A percentile compares a stretch with the other conserved stretches of the same genome.
Conservation (phyloP, 805 yeast species). For the Candida oleophila region DNA sequence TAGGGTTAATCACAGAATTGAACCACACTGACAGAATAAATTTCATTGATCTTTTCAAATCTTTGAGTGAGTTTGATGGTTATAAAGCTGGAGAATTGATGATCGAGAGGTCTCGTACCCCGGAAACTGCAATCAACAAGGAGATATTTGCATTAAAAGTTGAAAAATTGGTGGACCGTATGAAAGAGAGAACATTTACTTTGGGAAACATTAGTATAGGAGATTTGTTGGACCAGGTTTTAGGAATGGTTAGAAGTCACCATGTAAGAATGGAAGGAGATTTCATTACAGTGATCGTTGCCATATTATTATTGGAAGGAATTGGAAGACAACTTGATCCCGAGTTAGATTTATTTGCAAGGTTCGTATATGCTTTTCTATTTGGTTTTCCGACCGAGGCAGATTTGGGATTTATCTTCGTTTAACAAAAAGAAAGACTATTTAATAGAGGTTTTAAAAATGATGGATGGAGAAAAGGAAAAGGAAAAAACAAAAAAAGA, state of each 20-base stretch:
- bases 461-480: not conserved
- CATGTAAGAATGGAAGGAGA: slow-evolving; percentile 98
- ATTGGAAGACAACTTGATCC: slow-evolving; percentile 95
- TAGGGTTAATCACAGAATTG: slow-evolving; percentile 90
- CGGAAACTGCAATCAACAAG: slow-evolving; percentile 82
- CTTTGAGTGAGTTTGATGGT: slow-evolving; percentile 90
- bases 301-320: slow-evolving; percentile 88
- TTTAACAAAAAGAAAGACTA: not conserved
- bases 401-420: slow-evolving; percentile 12
- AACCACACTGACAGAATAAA: slow-evolving; percentile 75
- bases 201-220: slow-evolving; percentile 91
- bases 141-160: slow-evolving; percentile 88
- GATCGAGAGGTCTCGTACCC: slow-evolving; percentile 93
- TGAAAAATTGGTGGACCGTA: slow-evolving; percentile 74
- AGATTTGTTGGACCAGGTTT: slow-evolving; percentile 80
- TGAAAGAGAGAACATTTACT: slow-evolving; percentile 86
- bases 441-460: not conserved
- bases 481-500: not conserved
- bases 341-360: slow-evolving; percentile 88
- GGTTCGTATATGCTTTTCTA: slow-evolving; percentile 67
- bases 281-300: slow-evolving; percentile 92
- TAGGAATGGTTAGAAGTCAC: slow-evolving; percentile 87
- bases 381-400: slow-evolving; percentile 43
- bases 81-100: slow-evolving; percentile 91
- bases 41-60: slow-evolving; percentile 84